Evolutionary conservation across 2,329 filamentous ascomycete species (phyloP).

Genomic region (Paecilomyces niveus): DNA sequence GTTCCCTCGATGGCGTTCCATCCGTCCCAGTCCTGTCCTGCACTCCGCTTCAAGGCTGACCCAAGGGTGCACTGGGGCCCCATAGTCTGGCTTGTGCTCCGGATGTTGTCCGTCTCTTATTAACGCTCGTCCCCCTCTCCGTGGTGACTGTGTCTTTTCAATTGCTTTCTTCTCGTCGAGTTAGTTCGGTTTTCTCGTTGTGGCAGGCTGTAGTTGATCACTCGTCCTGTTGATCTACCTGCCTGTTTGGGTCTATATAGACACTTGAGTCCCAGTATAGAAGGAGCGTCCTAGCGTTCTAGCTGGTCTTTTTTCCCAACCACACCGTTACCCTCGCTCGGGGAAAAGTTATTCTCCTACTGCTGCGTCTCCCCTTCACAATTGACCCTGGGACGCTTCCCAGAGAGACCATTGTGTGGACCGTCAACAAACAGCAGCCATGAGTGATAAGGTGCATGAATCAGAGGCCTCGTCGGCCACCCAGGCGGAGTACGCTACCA

Average conservation of each 20-base stretch:
- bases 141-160: background rate
- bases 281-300: background rate
- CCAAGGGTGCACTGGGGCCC: background rate
- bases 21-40: too few species aligned
- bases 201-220: background rate
- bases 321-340: too few species aligned
- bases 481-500: conserved; percentile 17
- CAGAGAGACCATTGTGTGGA: background rate
- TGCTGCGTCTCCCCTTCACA: background rate
- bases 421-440: background rate
- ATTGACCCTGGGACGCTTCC: background rate
- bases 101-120: background rate
- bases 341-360: background rate
- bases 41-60: background rate
- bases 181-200: background rate
- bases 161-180: background rate
- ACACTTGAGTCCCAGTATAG: background rate
- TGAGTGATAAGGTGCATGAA: conserved; percentile 18
- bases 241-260: background rate
- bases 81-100: background rate
- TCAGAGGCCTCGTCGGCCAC: conserved; percentile 27
- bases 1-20: background rate
- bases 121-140: background rate
- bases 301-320: background rate
- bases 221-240: background rate